These are phyloP conservation scores for Tylopilus sp. DNA, from an alignment of 768 basidiomycete genomes.

Conservation along the genomic window DNA sequence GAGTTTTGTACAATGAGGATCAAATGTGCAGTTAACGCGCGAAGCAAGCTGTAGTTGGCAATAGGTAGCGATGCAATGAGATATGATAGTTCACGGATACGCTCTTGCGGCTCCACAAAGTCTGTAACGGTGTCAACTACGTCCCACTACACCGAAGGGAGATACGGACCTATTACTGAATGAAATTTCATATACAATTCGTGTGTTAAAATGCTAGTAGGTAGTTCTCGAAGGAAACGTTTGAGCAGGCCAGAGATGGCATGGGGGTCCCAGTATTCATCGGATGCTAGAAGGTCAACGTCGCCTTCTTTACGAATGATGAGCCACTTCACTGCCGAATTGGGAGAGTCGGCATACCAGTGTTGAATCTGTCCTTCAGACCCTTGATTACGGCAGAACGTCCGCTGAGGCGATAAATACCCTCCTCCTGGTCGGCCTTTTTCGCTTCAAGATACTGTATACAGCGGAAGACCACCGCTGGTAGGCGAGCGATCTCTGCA, in stretches of 20 bases:
- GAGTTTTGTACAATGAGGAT: slow-evolving; percentile 94
- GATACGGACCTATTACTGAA: slow-evolving; percentile 80
- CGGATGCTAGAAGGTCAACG: slow-evolving; percentile 79
- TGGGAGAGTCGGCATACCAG: slow-evolving; percentile 47
- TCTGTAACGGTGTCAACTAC: slow-evolving; percentile 47
- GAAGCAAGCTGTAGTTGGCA: slow-evolving; percentile 90
- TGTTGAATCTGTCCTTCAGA: slow-evolving; percentile 90
- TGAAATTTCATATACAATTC: slow-evolving; percentile 91
- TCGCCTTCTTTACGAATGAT: slow-evolving; percentile 75
- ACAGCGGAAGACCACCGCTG: slow-evolving; percentile 91
- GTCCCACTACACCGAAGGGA: neutral
- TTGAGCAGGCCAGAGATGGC: slow-evolving; percentile 96
- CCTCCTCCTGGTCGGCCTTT: slow-evolving; percentile 94
- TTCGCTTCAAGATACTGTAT: slow-evolving; percentile 95
- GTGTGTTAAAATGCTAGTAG: slow-evolving; percentile 86
- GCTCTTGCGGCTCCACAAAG: slow-evolving; percentile 82
- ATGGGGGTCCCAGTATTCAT: slow-evolving; percentile 97
- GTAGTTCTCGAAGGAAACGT: slow-evolving; percentile 88
- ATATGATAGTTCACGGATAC: slow-evolving; percentile 73
- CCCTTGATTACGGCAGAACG: slow-evolving; percentile 94
- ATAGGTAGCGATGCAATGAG: slow-evolving; percentile 87
- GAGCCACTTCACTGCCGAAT: slow-evolving; percentile 4
- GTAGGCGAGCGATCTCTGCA: slow-evolving; percentile 84
- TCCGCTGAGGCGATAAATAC: slow-evolving; percentile 93
- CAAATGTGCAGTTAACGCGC: slow-evolving; percentile 91